Percentiles rank a stretch among this genome's conserved stretches.
Evolutionary conservation across 2,329 filamentous ascomycete genomes (phyloP).

Genomic region (Botrytis galanthina): DNA sequence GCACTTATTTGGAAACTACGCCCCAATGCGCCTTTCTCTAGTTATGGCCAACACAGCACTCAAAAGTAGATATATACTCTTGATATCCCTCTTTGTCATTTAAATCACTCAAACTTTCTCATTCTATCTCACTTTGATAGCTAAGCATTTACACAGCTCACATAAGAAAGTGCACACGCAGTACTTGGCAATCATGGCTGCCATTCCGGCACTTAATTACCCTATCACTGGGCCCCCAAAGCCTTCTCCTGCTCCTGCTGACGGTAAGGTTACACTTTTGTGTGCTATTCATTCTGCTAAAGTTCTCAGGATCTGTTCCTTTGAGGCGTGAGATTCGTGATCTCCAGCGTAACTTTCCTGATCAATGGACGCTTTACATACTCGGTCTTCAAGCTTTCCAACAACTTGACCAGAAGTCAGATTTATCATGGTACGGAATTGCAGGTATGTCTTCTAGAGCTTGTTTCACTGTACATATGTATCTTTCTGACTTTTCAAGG

Average conservation of each 20-base stretch:
- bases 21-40: not conserved
- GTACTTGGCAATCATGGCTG: not conserved
- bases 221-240: constrained; percentile 29
- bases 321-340: constrained; percentile 65
- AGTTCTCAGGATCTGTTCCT: constrained; percentile 33
- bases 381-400: constrained; percentile 67
- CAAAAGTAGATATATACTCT: not conserved
- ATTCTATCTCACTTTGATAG: not conserved
- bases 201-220: constrained; percentile 28
- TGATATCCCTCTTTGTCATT: not conserved
- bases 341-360: constrained; percentile 55
- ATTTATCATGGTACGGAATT: constrained; percentile 76
- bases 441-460: constrained; percentile 51
- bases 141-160: not conserved
- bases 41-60: not conserved
- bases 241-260: constrained; percentile 23
- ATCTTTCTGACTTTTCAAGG: constrained; percentile 41
- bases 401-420: constrained; percentile 62
- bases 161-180: not conserved
- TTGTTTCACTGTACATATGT: constrained; percentile 37
- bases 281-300: constrained; percentile 2
- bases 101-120: constrained; percentile 18
- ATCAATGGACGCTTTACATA: constrained; percentile 75
- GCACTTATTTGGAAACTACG: not conserved
- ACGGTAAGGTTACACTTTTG: constrained; percentile 21